Evolutionary conservation across 1,284 basidiomycete species (phyloP).

Genomic region (Marasmius sp.): DNA sequence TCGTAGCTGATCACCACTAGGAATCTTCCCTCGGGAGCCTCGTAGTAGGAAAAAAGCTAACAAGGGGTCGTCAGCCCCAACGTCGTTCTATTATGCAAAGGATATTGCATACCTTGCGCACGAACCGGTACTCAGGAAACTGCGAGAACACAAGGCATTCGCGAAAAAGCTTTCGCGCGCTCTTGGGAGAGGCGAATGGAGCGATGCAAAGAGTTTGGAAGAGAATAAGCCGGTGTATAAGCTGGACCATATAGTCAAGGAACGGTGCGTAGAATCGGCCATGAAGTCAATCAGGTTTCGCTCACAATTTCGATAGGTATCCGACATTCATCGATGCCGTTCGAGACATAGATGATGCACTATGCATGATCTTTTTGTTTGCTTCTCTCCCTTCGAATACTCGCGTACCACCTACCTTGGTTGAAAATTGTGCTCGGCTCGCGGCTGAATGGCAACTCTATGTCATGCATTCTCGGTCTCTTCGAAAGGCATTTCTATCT

Average conservation of each 20-base stretch:
- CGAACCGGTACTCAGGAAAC: conserved; percentile 93
- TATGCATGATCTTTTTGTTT: conserved; percentile 95
- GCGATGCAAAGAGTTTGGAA: conserved; percentile 90
- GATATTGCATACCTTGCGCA: conserved; percentile 98
- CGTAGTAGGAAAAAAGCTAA: conserved; percentile 92
- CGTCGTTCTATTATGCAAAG: conserved; percentile 98
- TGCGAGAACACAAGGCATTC: conserved; percentile 97
- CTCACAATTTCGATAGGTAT: conserved; percentile 59
- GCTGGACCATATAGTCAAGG: conserved; percentile 97
- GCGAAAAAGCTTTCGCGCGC: conserved; percentile 96
- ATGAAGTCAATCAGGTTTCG: conserved; percentile 5
- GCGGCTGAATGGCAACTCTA: conserved; percentile 95
- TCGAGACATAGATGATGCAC: conserved; percentile 95
- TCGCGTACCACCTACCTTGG: conserved; percentile 80
- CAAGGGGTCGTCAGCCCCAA: conserved; percentile 95
- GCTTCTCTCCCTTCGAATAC: conserved; percentile 84
- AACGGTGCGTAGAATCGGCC: conserved; percentile 60
- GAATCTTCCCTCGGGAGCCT: conserved; percentile 97
- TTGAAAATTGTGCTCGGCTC: conserved; percentile 89
- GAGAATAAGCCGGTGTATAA: conserved; percentile 88
- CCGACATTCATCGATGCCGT: conserved; percentile 96
- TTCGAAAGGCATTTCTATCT: conserved; percentile 93
- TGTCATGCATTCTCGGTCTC: conserved; percentile 84
- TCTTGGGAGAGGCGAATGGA: conserved; percentile 94
- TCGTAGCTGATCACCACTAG: conserved; percentile 38